These are phyloP conservation scores for Colletotrichum endophyticum DNA, from an alignment of 2,329 filamentous ascomycete species.

Conservation along the genomic window DNA sequence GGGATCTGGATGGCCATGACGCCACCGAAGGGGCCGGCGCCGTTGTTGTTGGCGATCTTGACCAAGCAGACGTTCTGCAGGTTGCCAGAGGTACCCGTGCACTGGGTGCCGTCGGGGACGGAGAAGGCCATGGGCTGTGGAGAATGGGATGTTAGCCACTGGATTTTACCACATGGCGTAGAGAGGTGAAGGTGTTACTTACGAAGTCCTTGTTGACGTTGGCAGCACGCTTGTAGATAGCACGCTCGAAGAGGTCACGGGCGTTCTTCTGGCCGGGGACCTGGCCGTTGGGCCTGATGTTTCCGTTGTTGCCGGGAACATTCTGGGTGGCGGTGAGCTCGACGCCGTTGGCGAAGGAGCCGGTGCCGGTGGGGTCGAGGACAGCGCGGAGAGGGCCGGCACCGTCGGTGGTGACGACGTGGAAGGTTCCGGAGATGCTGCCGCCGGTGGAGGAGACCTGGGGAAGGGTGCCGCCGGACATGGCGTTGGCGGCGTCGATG, in stretches of 20 bases:
- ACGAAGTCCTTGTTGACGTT: conserved; percentile 33
- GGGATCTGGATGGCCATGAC: conserved; percentile 44
- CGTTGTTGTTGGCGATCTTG: conserved; percentile 46
- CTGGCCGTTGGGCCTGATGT: conserved; percentile 30
- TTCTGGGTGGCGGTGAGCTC: conserved; percentile 33
- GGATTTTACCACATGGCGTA: background rate
- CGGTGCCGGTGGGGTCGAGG: conserved; percentile 40
- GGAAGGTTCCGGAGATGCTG: conserved; percentile 37
- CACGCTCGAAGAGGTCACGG: conserved; percentile 25
- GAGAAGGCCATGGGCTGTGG: conserved; percentile 33
- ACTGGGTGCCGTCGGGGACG: conserved; percentile 42
- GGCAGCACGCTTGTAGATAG: conserved; percentile 30
- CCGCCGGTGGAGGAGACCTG: conserved; percentile 39
- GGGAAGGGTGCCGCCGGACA: conserved; percentile 41
- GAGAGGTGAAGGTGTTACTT: background rate
- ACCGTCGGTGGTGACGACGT: conserved; percentile 46
- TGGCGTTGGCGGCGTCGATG: conserved; percentile 35
- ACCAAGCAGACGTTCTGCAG: conserved; percentile 42
- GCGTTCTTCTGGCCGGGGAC: background rate
- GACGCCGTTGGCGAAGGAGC: conserved; percentile 33
- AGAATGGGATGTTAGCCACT: background rate
- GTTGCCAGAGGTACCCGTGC: conserved; percentile 37
- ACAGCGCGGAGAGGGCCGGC: conserved; percentile 43
- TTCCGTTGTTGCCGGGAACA: conserved; percentile 39
- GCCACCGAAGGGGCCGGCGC: conserved; percentile 44